A percentile compares a stretch with the other conserved stretches of the same genome.
Evolutionary conservation across 2,329 filamentous ascomycete species (phyloP).

Genomic region (Hypocrella siamensis): DNA sequence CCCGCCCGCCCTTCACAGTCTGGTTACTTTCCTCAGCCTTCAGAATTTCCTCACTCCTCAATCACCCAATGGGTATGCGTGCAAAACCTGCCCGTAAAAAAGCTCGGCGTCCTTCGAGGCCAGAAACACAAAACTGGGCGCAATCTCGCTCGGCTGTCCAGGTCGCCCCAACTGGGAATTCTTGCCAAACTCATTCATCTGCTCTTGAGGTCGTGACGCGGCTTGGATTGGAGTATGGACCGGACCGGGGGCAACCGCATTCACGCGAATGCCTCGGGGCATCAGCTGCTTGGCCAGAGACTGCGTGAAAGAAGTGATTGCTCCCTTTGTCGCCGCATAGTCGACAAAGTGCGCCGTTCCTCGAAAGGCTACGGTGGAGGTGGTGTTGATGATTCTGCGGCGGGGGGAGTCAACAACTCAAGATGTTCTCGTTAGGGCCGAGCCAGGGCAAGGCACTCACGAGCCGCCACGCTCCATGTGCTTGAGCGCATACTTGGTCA

Average conservation of each 20-base stretch:
- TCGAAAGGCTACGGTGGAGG: constrained; percentile 37
- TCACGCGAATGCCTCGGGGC: constrained; percentile 42
- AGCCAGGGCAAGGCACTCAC: constrained; percentile 15
- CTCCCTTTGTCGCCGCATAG: constrained; percentile 41
- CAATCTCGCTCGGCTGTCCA: constrained; percentile 22
- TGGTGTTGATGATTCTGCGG: constrained; percentile 37
- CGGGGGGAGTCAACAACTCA: background rate
- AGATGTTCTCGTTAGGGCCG: too few relatives aligned
- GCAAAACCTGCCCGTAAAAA: constrained; percentile 22
- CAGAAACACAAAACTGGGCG: constrained; percentile 14
- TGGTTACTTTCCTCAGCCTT: background rate
- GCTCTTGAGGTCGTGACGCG: constrained; percentile 23
- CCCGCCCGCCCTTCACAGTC: too few relatives aligned
- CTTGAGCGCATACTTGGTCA: constrained; percentile 39
- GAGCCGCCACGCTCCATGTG: constrained; percentile 35
- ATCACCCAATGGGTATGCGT: constrained; percentile 23
- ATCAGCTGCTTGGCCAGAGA: constrained; percentile 34
- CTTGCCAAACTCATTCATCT: constrained; percentile 27
- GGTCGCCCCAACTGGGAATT: constrained; percentile 19
- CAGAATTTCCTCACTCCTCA: constrained; percentile 7
- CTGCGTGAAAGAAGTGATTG: constrained; percentile 39
- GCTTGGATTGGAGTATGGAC: constrained; percentile 29
- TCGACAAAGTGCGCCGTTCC: constrained; percentile 35
- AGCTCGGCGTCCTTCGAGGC: constrained; percentile 22
- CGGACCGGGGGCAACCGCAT: constrained; percentile 25